These are phyloP conservation scores for Murraya paniculata DNA, from an alignment of 345 rosid species.

Conservation along the genomic window DNA sequence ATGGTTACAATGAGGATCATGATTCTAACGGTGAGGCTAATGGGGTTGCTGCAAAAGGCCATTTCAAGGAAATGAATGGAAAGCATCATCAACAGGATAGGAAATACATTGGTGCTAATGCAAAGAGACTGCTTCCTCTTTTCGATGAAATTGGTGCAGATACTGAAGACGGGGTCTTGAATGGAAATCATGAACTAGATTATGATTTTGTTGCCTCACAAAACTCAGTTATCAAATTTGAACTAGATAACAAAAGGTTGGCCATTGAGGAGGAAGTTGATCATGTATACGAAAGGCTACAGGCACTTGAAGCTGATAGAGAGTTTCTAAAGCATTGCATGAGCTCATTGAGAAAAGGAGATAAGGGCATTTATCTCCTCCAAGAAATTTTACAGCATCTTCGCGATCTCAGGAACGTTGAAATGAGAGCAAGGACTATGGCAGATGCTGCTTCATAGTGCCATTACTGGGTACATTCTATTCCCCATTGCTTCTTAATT, in stretches of 20 bases:
- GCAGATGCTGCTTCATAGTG: slow-evolving; percentile 32
- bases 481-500: background rate
- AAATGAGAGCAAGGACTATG: slow-evolving; percentile 41
- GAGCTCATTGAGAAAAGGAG: slow-evolving; percentile 85
- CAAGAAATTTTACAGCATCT: slow-evolving; percentile 85
- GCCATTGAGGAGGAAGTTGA: slow-evolving; percentile 77
- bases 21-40: slow-evolving; percentile 30
- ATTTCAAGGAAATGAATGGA: slow-evolving; percentile 57
- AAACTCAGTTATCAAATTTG: slow-evolving; percentile 29
- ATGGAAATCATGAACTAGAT: slow-evolving; percentile 34
- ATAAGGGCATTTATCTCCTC: slow-evolving; percentile 77
- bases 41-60: slow-evolving; percentile 51
- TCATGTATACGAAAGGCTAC: slow-evolving; percentile 80
- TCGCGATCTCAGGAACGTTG: slow-evolving; percentile 69
- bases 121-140: slow-evolving; percentile 89
- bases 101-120: slow-evolving; percentile 40
- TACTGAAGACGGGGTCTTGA: slow-evolving; percentile 35
- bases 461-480: slow-evolving; percentile 26
- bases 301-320: slow-evolving; percentile 87
- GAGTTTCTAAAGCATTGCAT: slow-evolving; percentile 87
- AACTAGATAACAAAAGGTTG: slow-evolving; percentile 29
- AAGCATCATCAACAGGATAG: slow-evolving; percentile 31
- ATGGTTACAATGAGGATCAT: slow-evolving; percentile 32
- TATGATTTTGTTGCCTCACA: slow-evolving; percentile 24
- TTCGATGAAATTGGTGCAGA: slow-evolving; percentile 69